Conservation (phyloP, 257 asterid species). For the Buddleja alternifolia region DNA sequence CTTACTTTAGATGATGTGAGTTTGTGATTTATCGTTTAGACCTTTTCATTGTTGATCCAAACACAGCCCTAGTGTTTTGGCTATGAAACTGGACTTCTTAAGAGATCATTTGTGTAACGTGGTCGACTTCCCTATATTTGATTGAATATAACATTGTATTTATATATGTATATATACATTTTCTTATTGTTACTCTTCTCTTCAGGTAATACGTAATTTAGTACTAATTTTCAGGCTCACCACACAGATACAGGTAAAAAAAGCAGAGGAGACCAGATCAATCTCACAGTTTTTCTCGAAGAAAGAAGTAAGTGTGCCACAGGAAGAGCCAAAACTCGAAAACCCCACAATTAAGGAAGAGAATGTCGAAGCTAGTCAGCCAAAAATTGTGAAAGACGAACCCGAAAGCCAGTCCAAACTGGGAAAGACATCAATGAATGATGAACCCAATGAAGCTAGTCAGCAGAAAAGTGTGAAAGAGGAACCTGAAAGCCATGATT, state of each 20-base stretch:
- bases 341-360: slow-evolving; percentile 38
- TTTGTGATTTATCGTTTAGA: too few relatives aligned
- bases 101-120: too few relatives aligned
- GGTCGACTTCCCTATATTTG: too few relatives aligned
- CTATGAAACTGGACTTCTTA: too few relatives aligned
- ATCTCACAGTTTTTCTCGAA: slow-evolving; percentile 78
- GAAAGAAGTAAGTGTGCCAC: slow-evolving; percentile 40
- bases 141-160: too few relatives aligned
- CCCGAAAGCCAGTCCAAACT: slow-evolving; percentile 28
- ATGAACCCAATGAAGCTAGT: slow-evolving; percentile 26
- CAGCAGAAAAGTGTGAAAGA: slow-evolving; percentile 22
- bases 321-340: slow-evolving; percentile 40
- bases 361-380: slow-evolving; percentile 31
- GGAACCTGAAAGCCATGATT: slow-evolving; percentile 28
- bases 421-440: slow-evolving; percentile 24
- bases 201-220: too few relatives aligned
- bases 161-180: too few relatives aligned
- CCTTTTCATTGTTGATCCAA: too few relatives aligned
- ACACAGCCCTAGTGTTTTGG: too few relatives aligned
- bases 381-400: slow-evolving; percentile 46
- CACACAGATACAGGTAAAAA: slow-evolving; percentile 62
- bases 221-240: too few relatives aligned
- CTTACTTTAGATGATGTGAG: too few relatives aligned
- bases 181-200: too few relatives aligned
- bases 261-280: slow-evolving; percentile 58